A percentile compares a stretch with the other conserved stretches of the same genome.
Evolutionary conservation across 805 yeast species (phyloP).

Genomic region (Cyberlindnera maritima): DNA sequence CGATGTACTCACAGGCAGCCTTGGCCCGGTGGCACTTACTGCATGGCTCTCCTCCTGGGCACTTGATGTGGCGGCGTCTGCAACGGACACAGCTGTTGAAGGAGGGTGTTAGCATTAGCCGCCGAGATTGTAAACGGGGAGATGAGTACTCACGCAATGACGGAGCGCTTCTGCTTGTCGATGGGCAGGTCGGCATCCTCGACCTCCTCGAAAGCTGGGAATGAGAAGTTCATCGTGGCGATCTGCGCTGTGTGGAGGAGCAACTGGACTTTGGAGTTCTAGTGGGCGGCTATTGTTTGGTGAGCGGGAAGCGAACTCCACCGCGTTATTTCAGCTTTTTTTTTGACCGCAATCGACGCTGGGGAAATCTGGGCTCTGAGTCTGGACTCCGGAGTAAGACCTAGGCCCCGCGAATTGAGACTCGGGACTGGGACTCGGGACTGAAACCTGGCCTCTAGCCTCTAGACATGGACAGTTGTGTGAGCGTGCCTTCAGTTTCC

Average conservation of each 20-base stretch:
- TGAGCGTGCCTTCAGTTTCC: too few species aligned
- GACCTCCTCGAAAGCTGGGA: slow-evolving; percentile 5
- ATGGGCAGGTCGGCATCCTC: slow-evolving; percentile 15
- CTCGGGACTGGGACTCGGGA: too few species aligned
- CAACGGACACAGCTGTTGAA: slow-evolving; percentile 52
- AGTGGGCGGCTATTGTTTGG: background rate
- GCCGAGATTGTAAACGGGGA: background rate
- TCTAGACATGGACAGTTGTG: too few species aligned
- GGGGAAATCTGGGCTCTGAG: too few species aligned
- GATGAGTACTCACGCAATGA: slow-evolving; percentile 21
- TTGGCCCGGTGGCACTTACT: slow-evolving; percentile 54
- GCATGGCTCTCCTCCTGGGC: slow-evolving; percentile 80
- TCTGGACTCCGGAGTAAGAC: too few species aligned
- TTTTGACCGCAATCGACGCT: too few species aligned
- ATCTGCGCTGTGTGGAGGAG: background rate
- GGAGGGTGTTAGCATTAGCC: background rate
- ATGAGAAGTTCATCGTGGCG: slow-evolving; percentile 1
- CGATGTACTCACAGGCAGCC: slow-evolving; percentile 65
- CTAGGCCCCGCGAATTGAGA: too few species aligned
- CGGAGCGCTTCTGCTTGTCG: slow-evolving; percentile 23
- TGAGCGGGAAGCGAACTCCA: slow-evolving; percentile 5
- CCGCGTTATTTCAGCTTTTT: background rate
- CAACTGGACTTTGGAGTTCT: background rate
- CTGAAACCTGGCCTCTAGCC: too few species aligned
- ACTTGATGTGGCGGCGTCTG: slow-evolving; percentile 67